Evolutionary conservation across 306 rosid species (phyloP), one percentile per base, ranked within the genome.

Genomic region (Vigna angularis): DNA sequence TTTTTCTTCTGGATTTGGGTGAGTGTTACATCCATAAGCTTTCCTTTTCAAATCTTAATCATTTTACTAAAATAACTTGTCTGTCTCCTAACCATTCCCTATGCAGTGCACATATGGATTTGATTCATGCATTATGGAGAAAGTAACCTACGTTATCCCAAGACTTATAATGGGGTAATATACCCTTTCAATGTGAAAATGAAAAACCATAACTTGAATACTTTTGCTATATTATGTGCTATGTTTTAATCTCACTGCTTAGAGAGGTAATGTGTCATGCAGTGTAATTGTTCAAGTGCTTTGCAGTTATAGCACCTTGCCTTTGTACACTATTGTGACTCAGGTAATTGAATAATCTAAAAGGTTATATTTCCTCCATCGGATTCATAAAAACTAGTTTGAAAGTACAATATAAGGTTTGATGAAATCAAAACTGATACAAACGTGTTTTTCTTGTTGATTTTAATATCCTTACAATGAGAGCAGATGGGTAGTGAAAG

Each of bases 1-100:
- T 92, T 95, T 86, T 92, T 92, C 91, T 92, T 92, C 79, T 92
- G 98, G 98, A 91, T 95, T 76, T 92, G 74, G 98, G 98, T 95
- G 83, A 77, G 84, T 50, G 7, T 10, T 49, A n/a, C 18, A 57
- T 63, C 38, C 30, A 10, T 38, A 75, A 81, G 26, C 62, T 69
- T 69, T 44, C 52, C 59, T 63, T 36, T 49, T 50, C 77, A 75
- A n/a, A 61, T 38, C 24, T 64, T 10, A 9, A 10, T 57, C 65
- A 62, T 45, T 34, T 55, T 26, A 11, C 13, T 26, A 12, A 15
- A 72, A 79, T 63, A 7, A 4, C 17, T 59, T n/a, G 22, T 30
- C 4, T 14, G 11, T 57, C 30, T 62, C 72, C 64, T 13, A 28
- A 66, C 66, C 47, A 45, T 20, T 61, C 75, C 38, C 15, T 76